Evolutionary conservation across 2,329 filamentous ascomycete species (phyloP).

Genomic region (Pseudogymnoascus sp.): DNA sequence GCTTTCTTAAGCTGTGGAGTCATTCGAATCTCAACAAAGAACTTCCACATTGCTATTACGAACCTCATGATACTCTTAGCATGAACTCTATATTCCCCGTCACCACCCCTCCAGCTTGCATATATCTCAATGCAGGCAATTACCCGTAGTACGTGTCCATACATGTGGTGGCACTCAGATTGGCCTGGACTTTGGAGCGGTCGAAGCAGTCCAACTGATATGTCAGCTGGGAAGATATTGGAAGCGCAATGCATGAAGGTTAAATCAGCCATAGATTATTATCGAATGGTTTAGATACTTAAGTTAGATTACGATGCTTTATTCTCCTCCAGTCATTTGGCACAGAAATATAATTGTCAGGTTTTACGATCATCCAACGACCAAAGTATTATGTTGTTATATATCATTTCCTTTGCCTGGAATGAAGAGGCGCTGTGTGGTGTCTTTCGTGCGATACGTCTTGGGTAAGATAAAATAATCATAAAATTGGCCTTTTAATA

Average conservation of each 20-base stretch:
- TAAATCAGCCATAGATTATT: slow-evolving; percentile 9
- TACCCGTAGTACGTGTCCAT: slow-evolving; percentile 7
- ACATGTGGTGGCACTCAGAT: slow-evolving; percentile 6
- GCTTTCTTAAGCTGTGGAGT: slow-evolving; percentile 2
- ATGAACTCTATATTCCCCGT: slow-evolving; percentile 6
- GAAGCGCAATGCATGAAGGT: slow-evolving; percentile 9
- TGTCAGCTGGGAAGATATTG: slow-evolving; percentile 7
- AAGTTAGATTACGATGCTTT: slow-evolving; percentile 9
- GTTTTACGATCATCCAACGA: neutral
- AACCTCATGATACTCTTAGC: slow-evolving; percentile 12
- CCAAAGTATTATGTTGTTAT: neutral
- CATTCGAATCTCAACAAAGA: slow-evolving; percentile 5
- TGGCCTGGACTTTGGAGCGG: slow-evolving; percentile 4
- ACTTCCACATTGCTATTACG: slow-evolving; percentile 12
- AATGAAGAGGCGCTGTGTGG: neutral
- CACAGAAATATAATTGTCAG: slow-evolving; percentile 3
- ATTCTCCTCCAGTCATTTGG: slow-evolving; percentile 8
- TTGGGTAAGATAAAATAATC: neutral
- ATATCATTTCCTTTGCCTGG: neutral
- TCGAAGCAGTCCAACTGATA: neutral
- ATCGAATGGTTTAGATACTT: slow-evolving; percentile 8
- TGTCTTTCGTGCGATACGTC: neutral
- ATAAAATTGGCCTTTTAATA: neutral
- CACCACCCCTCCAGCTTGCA: neutral
- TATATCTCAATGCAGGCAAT: neutral